Evolutionary conservation across 805 yeast genomes (phyloP).

Genomic region (Hanseniaspora clermontiae): DNA sequence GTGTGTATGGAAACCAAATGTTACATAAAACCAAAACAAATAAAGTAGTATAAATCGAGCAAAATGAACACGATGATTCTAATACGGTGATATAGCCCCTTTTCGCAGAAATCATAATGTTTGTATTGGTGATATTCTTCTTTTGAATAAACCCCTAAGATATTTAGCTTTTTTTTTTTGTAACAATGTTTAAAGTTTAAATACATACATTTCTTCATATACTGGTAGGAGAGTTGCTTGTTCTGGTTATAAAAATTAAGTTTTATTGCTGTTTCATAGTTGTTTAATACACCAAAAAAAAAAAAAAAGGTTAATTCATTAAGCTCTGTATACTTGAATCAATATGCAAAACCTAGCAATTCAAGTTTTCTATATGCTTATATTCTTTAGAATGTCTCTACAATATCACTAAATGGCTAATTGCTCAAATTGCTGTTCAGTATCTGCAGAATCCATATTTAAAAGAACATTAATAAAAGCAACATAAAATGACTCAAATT

Average conservation of each 20-base stretch:
- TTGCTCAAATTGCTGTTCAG: background rate
- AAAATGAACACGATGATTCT: background rate
- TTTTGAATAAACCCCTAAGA: background rate
- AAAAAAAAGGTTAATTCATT: background rate
- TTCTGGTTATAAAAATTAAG: background rate
- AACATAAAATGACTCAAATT: slow-evolving; percentile 5
- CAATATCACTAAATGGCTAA: background rate
- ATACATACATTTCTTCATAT: no score
- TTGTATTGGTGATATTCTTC: background rate
- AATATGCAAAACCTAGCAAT: no score
- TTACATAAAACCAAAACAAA: background rate
- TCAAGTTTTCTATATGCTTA: no score
- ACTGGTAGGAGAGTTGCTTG: background rate
- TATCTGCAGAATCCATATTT: background rate
- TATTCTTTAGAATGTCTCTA: no score
- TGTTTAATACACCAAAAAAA: background rate
- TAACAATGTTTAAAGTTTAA: no score
- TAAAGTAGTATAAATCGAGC: background rate
- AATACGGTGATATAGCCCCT: background rate
- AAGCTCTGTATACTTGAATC: background rate
- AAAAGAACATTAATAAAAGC: background rate
- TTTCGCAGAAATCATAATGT: background rate
- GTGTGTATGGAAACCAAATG: background rate
- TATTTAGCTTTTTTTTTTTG: no score
- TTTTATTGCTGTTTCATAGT: background rate